A percentile compares a stretch with the other conserved stretches of the same genome.
Conservation (phyloP, 1,284 basidiomycete genomes). For the Coriolopsis trogii region DNA sequence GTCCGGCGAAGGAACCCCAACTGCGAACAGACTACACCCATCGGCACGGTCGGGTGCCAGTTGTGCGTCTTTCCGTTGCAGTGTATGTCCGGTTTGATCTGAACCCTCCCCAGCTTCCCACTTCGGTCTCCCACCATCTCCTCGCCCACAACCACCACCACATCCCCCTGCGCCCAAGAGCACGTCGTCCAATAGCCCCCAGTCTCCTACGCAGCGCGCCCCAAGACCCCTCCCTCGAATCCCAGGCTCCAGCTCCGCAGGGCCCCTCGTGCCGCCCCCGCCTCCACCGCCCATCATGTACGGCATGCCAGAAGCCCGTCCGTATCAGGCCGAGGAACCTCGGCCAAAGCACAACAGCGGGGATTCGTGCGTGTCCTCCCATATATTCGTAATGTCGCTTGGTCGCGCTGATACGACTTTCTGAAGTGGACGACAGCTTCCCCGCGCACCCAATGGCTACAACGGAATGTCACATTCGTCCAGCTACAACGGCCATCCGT, state of each 20-base stretch:
- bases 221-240: conserved; percentile 35
- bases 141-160: conserved; percentile 25
- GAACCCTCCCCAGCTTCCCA: conserved; percentile 20
- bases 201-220: conserved; percentile 31
- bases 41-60: conserved; percentile 24
- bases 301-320: conserved; percentile 32
- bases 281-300: conserved; percentile 25
- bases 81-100: conserved; percentile 22
- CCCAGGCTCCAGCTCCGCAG: conserved; percentile 26
- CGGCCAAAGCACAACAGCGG: conserved; percentile 26
- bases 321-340: conserved; percentile 26
- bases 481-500: no score
- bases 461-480: no score
- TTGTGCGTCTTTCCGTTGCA: conserved; percentile 29
- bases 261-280: conserved; percentile 29
- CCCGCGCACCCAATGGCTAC: conserved; percentile 18
- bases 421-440: conserved; percentile 22
- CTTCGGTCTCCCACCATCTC: conserved; percentile 32
- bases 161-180: conserved; percentile 14
- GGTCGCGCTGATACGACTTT: background rate
- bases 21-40: conserved; percentile 29
- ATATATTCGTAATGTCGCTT: background rate
- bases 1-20: conserved; percentile 33
- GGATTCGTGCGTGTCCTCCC: conserved; percentile 27
- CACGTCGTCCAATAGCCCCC: conserved; percentile 18